These are phyloP conservation scores for Manihot esculenta DNA, from an alignment of 441 rosid genomes.

Conservation along the genomic window DNA sequence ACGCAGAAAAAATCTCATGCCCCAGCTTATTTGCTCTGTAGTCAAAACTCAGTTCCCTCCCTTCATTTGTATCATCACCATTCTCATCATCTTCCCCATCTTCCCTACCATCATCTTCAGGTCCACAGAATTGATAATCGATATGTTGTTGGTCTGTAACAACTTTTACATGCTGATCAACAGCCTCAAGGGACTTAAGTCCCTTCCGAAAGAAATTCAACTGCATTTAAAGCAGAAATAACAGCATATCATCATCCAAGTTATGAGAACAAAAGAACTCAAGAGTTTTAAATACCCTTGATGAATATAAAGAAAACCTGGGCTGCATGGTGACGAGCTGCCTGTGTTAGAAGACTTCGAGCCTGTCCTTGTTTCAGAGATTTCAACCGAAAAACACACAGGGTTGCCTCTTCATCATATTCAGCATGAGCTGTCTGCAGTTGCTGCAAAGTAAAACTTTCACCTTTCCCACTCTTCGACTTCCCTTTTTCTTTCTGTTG, in stretches of 20 bases:
- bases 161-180: constrained; percentile 62
- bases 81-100: constrained; percentile 50
- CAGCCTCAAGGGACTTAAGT: constrained; percentile 78
- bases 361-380: constrained; percentile 94
- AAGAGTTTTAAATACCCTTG: constrained; percentile 3
- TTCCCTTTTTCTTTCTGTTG: constrained; percentile 86
- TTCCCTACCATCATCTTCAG: constrained; percentile 68
- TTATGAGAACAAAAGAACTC: constrained; percentile 3
- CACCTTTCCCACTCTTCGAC: constrained; percentile 74
- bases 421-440: constrained; percentile 73
- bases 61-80: constrained; percentile 41
- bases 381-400: constrained; percentile 83
- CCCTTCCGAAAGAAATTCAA: constrained; percentile 84
- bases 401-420: constrained; percentile 80
- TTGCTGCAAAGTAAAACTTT: constrained; percentile 49
- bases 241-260: constrained; percentile 18
- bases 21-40: constrained; percentile 57
- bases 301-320: constrained; percentile 54
- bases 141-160: constrained; percentile 80
- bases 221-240: constrained; percentile 45
- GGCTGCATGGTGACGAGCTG: constrained; percentile 95
- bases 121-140: constrained; percentile 75
- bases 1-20: constrained; percentile 44
- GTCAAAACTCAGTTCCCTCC: constrained; percentile 80
- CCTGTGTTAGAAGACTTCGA: constrained; percentile 95